These are phyloP conservation scores for Coleophoma eucalyptorum DNA, from an alignment of 2,329 filamentous ascomycete genomes.

Conservation along the genomic window DNA sequence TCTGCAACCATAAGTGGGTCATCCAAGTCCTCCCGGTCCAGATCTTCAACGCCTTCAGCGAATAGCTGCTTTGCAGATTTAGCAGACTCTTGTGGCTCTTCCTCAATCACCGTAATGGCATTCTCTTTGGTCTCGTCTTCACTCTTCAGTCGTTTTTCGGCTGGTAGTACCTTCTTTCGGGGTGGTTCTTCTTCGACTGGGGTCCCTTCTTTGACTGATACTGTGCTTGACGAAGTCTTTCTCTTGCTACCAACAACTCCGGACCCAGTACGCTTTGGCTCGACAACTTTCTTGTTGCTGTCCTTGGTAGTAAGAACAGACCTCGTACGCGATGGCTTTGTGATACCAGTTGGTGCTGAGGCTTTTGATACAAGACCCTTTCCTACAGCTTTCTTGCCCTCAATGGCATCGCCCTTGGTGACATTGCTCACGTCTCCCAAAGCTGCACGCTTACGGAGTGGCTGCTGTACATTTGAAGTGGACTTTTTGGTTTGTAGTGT, in stretches of 20 bases:
- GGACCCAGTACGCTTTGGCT: constrained; percentile 72
- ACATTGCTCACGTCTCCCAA: constrained; percentile 96
- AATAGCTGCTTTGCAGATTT: constrained; percentile 19
- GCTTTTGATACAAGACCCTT: constrained; percentile 78
- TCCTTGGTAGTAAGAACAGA: constrained; percentile 65
- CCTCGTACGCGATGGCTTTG: constrained; percentile 65
- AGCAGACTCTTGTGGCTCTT: constrained; percentile 11
- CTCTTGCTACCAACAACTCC: constrained; percentile 65
- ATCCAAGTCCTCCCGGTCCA: constrained; percentile 84
- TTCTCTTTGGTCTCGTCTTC: constrained; percentile 32
- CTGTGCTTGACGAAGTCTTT: constrained; percentile 52
- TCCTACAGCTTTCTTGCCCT: constrained; percentile 72
- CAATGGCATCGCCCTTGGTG: constrained; percentile 67
- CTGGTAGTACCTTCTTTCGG: constrained; percentile 56
- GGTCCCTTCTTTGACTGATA: constrained; percentile 57
- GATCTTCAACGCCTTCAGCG: constrained; percentile 50
- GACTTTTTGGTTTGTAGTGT: constrained; percentile 71
- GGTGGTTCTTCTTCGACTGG: constrained; percentile 61
- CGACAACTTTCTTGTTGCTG: constrained; percentile 55
- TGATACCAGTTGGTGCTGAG: constrained; percentile 74
- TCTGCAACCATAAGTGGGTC: constrained; percentile 98
- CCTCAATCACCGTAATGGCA: constrained; percentile 24
- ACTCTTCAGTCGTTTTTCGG: constrained; percentile 40
- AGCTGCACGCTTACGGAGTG: constrained; percentile 72
- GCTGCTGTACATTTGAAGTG: constrained; percentile 39